Conservation (phyloP, 1,284 basidiomycete genomes). For the Melanopsichium pennsylvanicum region DNA sequence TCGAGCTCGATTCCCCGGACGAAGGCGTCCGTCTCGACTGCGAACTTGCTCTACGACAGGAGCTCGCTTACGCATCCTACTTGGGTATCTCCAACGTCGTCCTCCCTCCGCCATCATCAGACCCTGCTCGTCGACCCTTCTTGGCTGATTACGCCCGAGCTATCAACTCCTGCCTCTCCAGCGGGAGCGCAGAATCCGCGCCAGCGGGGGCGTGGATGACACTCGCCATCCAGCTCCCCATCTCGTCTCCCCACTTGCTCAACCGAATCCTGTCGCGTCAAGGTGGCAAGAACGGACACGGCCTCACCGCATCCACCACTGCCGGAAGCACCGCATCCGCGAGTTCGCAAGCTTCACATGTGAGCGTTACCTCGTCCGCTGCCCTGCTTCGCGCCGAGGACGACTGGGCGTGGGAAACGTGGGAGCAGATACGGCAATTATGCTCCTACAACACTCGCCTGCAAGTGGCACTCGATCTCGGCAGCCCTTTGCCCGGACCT, state of each 20-base stretch:
- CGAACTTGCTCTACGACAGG: slow-evolving; percentile 91
- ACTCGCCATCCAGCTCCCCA: slow-evolving; percentile 57
- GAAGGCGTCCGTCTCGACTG: slow-evolving; percentile 95
- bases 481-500: slow-evolving; percentile 73
- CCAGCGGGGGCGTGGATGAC: slow-evolving; percentile 55
- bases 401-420: slow-evolving; percentile 84
- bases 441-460: slow-evolving; percentile 86
- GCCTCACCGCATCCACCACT: slow-evolving; percentile 33
- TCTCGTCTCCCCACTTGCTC: slow-evolving; percentile 55
- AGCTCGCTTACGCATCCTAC: slow-evolving; percentile 91
- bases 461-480: slow-evolving; percentile 81
- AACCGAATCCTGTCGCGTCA: slow-evolving; percentile 50
- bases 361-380: slow-evolving; percentile 36
- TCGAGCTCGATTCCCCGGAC: slow-evolving; percentile 90
- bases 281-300: slow-evolving; percentile 18
- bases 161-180: slow-evolving; percentile 67
- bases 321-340: slow-evolving; percentile 33
- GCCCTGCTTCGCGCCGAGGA: slow-evolving; percentile 76
- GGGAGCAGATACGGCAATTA: slow-evolving; percentile 88
- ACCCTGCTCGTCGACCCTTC: slow-evolving; percentile 71
- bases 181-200: slow-evolving; percentile 51
- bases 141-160: slow-evolving; percentile 91
- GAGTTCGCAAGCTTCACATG: slow-evolving; percentile 30
- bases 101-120: slow-evolving; percentile 85
- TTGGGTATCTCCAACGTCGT: slow-evolving; percentile 84